Evolutionary conservation across 176 grass and related monocot species (phyloP).

Genomic region (Carex littledalei): DNA sequence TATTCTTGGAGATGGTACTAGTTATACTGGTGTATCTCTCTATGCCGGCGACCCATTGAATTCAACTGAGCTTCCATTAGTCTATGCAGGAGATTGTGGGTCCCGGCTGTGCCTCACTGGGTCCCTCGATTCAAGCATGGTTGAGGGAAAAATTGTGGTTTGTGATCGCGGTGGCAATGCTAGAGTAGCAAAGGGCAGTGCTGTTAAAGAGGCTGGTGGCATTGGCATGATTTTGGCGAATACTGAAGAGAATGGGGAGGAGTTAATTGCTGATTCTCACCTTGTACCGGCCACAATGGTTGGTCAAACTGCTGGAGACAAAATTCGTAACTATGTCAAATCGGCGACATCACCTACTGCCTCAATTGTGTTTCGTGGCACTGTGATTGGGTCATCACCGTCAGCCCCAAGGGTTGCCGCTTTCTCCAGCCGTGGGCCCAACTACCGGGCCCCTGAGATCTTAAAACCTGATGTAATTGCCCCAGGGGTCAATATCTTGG

Average conservation of each 20-base stretch:
- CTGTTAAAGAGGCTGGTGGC: constrained; percentile 38
- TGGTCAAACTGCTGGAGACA: constrained; percentile 49
- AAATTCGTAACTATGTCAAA: constrained; percentile 59
- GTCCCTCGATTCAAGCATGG: not conserved
- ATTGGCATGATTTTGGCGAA: constrained; percentile 27
- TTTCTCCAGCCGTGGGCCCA: constrained; percentile 47
- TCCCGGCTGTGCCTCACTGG: constrained; percentile 14
- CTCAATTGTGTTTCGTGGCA: constrained; percentile 63
- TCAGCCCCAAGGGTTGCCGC: constrained; percentile 38
- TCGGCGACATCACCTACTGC: constrained; percentile 55
- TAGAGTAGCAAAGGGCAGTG: constrained; percentile 23
- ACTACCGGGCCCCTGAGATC: constrained; percentile 22
- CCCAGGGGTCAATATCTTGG: constrained; percentile 56
- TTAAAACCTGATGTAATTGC: constrained; percentile 57
- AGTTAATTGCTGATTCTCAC: constrained; percentile 82
- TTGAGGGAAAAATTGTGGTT: constrained; percentile 46
- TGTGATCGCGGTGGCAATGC: constrained; percentile 24
- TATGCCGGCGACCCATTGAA: constrained; percentile 18
- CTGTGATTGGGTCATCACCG: constrained; percentile 47
- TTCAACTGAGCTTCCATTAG: not conserved
- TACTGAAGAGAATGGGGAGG: constrained; percentile 26
- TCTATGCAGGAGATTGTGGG: constrained; percentile 27
- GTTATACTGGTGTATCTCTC: constrained; percentile 21
- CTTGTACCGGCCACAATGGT: constrained; percentile 82
- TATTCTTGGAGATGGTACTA: constrained; percentile 30